Evolutionary conservation across 2,329 filamentous ascomycete genomes (phyloP).

Genomic region (Alternaria alternata): DNA sequence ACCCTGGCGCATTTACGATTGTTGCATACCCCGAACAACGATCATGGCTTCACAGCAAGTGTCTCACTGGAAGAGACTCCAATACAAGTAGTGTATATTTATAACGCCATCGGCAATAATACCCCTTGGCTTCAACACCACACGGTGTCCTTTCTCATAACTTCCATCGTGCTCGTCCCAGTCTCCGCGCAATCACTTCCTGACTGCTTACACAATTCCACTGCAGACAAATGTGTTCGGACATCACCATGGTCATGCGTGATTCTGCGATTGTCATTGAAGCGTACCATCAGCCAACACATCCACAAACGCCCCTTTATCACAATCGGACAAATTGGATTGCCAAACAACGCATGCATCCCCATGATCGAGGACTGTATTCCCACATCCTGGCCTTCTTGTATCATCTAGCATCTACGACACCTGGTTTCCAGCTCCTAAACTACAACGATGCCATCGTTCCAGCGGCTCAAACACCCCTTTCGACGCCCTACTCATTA

Average conservation of each 20-base stretch:
- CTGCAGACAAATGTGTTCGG: neutral
- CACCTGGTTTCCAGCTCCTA: neutral
- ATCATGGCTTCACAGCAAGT: constrained; percentile 29
- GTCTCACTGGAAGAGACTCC: constrained; percentile 19
- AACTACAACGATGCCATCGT: constrained; percentile 16
- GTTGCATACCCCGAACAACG: constrained; percentile 25
- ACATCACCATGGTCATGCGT: neutral
- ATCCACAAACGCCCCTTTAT: constrained; percentile 21
- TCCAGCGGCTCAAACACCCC: constrained; percentile 22
- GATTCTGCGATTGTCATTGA: constrained; percentile 2
- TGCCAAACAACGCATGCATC: constrained; percentile 13
- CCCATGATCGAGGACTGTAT: neutral
- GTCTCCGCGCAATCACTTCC: neutral
- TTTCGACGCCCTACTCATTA: constrained; percentile 15
- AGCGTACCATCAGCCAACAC: constrained; percentile 13
- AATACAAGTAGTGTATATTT: constrained; percentile 29
- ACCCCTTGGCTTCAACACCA: constrained; percentile 8
- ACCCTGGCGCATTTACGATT: constrained; percentile 31
- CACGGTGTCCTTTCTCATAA: neutral
- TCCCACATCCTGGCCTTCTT: neutral
- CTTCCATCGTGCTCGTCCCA: neutral
- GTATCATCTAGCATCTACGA: constrained; percentile 1
- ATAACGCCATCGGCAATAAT: constrained; percentile 13
- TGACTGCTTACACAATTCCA: neutral
- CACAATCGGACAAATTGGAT: constrained; percentile 10